Percentiles rank a stretch among this genome's conserved stretches.
phyloP scores from a whole-genome alignment of 1,284 basidiomycete species.

The Leccinum pachyderme region DNA sequence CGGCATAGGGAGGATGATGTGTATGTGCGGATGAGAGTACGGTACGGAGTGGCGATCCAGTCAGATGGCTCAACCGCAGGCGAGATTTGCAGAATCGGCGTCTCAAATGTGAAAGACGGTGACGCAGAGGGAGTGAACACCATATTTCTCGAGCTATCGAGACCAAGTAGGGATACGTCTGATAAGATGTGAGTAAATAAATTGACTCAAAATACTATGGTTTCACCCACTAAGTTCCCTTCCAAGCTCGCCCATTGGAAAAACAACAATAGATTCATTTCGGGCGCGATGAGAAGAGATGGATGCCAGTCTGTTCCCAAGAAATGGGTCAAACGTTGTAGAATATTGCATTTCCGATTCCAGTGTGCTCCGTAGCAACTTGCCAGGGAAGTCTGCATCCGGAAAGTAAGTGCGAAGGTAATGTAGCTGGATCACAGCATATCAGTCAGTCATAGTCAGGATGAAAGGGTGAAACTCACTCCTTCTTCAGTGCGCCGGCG shows the following conservation, averaged over 20 bases:
- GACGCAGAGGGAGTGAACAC: constrained; percentile 44
- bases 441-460: constrained; percentile 5
- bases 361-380: constrained; percentile 58
- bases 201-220: constrained; percentile 4
- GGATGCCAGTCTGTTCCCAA: constrained; percentile 50
- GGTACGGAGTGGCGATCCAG: constrained; percentile 26
- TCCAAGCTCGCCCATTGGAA: constrained; percentile 61
- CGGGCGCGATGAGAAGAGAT: constrained; percentile 33
- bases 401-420: constrained; percentile 68
- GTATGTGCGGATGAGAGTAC: constrained; percentile 31
- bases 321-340: constrained; percentile 51
- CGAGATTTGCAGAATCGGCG: constrained; percentile 35
- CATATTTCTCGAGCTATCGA: constrained; percentile 24
- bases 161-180: constrained; percentile 53
- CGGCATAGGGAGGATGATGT: constrained; percentile 30
- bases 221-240: constrained; percentile 54
- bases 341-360: constrained; percentile 36
- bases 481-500: constrained; percentile 58
- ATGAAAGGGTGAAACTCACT: constrained; percentile 38
- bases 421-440: constrained; percentile 46
- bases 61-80: constrained; percentile 14
- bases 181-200: constrained; percentile 7
- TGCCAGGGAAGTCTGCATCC: constrained; percentile 65
- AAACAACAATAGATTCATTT: constrained; percentile 42
- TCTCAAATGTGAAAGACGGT: constrained; percentile 35